Conservation (phyloP, 352 stramenopile species). For the Globisporangium uncinulatum region DNA sequence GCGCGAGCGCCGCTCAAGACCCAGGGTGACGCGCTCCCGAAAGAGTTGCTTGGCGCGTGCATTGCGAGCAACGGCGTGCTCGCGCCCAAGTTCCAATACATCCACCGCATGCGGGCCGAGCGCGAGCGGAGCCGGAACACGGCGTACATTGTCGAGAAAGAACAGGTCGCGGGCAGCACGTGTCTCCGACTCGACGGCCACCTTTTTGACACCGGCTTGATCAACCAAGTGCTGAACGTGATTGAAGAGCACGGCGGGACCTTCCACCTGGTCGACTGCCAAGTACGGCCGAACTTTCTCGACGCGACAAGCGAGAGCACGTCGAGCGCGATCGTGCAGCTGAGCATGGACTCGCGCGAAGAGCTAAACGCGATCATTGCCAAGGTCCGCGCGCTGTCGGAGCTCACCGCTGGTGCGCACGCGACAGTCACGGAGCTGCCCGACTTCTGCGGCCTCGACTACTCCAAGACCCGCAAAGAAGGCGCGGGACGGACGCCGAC, state of each 20-base stretch:
- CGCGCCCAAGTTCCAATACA: conserved; percentile 89
- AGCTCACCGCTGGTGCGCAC: conserved; percentile 81
- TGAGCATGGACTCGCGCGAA: conserved; percentile 68
- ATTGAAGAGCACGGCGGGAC: conserved; percentile 86
- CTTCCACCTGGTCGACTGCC: conserved; percentile 90
- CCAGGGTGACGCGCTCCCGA: conserved; percentile 46
- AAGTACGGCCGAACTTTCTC: conserved; percentile 80
- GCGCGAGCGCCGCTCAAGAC: conserved; percentile 44
- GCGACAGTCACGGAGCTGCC: conserved; percentile 79
- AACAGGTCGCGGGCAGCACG: conserved; percentile 69
- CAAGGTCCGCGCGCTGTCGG: conserved; percentile 81
- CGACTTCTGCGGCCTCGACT: conserved; percentile 71
- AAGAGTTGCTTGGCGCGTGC: conserved; percentile 83
- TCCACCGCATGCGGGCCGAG: conserved; percentile 86
- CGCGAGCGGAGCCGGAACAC: conserved; percentile 65
- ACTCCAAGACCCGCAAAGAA: conserved; percentile 69
- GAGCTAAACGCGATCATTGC: conserved; percentile 80
- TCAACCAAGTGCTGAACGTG: conserved; percentile 94
- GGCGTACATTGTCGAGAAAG: conserved; percentile 60
- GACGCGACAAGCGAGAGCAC: conserved; percentile 30
- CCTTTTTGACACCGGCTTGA: conserved; percentile 95
- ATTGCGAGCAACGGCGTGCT: conserved; percentile 88
- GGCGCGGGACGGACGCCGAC: conserved; percentile 22
- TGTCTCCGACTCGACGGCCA: conserved; percentile 88
- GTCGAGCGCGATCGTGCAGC: conserved; percentile 75